A percentile compares a stretch with the other conserved stretches of the same genome.
These are phyloP conservation scores for Alternaria brassicae DNA, from an alignment of 2,329 filamentous ascomycete species.

Conservation along the genomic window DNA sequence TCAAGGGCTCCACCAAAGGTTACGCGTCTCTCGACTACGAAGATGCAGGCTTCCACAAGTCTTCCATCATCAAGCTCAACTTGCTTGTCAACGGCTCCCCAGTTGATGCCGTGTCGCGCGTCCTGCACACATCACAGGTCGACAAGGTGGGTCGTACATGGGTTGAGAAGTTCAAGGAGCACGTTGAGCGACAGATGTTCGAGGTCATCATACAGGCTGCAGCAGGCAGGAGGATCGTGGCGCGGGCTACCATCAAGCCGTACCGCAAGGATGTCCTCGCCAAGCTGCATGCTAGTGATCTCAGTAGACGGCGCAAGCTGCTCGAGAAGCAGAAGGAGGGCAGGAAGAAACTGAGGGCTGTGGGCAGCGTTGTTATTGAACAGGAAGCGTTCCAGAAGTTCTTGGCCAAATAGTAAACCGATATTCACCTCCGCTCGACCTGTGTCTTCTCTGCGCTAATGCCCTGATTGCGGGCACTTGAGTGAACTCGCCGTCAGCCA, in stretches of 20 bases:
- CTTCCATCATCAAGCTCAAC: conserved; percentile 86
- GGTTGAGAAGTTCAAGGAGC: conserved; percentile 96
- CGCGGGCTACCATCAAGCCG: conserved; percentile 92
- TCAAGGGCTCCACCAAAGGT: conserved; percentile 92
- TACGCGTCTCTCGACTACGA: conserved; percentile 98
- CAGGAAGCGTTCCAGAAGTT: conserved; percentile 96
- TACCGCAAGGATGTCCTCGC: conserved; percentile 94
- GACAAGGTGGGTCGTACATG: conserved; percentile 82
- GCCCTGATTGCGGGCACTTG: neutral
- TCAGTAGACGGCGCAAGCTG: conserved; percentile 81
- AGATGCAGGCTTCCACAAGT: conserved; percentile 84
- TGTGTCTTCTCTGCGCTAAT: neutral
- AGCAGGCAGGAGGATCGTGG: conserved; percentile 81
- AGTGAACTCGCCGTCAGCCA: neutral
- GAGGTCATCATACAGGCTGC: conserved; percentile 95
- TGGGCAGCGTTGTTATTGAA: conserved; percentile 93
- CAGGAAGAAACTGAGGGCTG: conserved; percentile 81
- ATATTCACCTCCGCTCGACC: conserved; percentile 5
- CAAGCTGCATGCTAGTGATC: conserved; percentile 91
- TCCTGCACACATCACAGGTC: conserved; percentile 83
- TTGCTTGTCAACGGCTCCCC: conserved; percentile 91
- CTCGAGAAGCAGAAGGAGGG: conserved; percentile 98
- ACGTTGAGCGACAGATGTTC: conserved; percentile 96
- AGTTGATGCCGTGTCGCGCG: conserved; percentile 91
- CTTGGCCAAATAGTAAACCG: conserved; percentile 68